Base-by-base conservation (phyloP, 345 rosid genomes). In the Sisymbrium altissimum region DNA sequence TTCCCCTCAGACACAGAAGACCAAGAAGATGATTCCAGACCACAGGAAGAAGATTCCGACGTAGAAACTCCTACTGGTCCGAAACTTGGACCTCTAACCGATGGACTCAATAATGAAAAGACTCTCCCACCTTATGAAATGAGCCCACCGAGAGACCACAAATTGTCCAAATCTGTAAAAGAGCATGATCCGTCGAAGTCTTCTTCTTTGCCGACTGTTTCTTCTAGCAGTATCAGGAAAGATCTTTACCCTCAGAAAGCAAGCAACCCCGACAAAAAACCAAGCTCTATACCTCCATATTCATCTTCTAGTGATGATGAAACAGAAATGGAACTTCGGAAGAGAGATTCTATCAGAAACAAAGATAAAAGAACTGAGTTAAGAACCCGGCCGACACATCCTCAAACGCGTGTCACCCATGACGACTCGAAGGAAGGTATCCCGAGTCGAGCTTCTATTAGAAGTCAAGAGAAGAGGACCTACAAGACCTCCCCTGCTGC, bases 31-130 rank as follows among this genome's bases (percentile, higher is more conserved):
- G 86, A 82, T 79, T 21, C 70, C 45, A 77, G 57, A 44, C 53
- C 62, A 62, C 66, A 49, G 19, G 70, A 68, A 32, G 86, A 68
- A 36, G 85, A 77, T 36, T 80, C 79, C 7, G 81, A 72, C 30
- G 25, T 52, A 23, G 89, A 78, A 50, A 77, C 76, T 75, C 87
- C 73, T 39, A 62, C 48, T 83, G 75, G 78, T 83, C 64, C 81
- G 64, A 81, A 69, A 38, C 72, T 76, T 62, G 90, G 80, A 72
- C 75, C 35, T 56, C 68, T 91, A 76, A 81, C 85, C 0, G 88
- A 89, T 43, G 95, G 84, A 59, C 68, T 79, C 48, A 62, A 81
- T 43, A 88, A 87, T 66, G 91, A 73, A 78, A 82, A 56, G 53
- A 81, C 59, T 73, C 85, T 4, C 77, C 92, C 85, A 14, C 82